phyloP scores from a whole-genome alignment of 2,329 filamentous ascomycete genomes.

The Cryphonectria naterciae region DNA sequence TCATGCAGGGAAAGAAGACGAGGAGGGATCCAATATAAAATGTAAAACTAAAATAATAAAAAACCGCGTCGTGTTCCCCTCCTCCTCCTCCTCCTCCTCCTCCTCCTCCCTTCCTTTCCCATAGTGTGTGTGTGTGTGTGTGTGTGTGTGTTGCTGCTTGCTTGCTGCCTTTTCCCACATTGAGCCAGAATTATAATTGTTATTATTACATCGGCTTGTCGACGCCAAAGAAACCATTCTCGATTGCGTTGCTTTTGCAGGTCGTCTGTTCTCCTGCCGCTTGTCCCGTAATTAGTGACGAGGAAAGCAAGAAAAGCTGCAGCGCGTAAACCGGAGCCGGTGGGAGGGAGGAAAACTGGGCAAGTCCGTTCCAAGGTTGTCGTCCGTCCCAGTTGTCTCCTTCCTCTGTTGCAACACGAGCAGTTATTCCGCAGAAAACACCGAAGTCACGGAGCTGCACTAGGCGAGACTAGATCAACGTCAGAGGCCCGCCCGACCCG shows the following conservation, averaged over 20 bases:
- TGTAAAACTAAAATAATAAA: not conserved
- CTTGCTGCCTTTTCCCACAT: not conserved
- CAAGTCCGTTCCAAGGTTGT: not conserved
- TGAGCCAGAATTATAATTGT: too few species aligned
- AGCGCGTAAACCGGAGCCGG: not conserved
- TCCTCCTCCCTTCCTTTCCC: not conserved
- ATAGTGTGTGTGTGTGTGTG: too few species aligned
- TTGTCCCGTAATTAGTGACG: not conserved
- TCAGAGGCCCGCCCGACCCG: not conserved
- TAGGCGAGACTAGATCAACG: slow-evolving; percentile 10
- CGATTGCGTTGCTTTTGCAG: not conserved
- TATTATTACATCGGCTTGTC: not conserved
- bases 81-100: too few species aligned
- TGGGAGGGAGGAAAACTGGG: not conserved
- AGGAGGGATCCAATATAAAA: slow-evolving; percentile 1
- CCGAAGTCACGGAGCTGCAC: slow-evolving; percentile 13
- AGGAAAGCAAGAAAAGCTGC: not conserved
- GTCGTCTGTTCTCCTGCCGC: not conserved
- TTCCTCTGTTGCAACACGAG: not conserved
- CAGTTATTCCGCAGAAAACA: slow-evolving; percentile 6
- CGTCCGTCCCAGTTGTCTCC: not conserved
- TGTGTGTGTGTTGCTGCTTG: not conserved
- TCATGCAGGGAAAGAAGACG: slow-evolving; percentile 1
- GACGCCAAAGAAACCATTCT: not conserved
- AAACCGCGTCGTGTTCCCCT: not conserved